Percentiles rank a stretch among this genome's conserved stretches.
These are phyloP conservation scores for Chalciporus sp. DNA, from an alignment of 1,284 basidiomycete species.

Conservation along the genomic window DNA sequence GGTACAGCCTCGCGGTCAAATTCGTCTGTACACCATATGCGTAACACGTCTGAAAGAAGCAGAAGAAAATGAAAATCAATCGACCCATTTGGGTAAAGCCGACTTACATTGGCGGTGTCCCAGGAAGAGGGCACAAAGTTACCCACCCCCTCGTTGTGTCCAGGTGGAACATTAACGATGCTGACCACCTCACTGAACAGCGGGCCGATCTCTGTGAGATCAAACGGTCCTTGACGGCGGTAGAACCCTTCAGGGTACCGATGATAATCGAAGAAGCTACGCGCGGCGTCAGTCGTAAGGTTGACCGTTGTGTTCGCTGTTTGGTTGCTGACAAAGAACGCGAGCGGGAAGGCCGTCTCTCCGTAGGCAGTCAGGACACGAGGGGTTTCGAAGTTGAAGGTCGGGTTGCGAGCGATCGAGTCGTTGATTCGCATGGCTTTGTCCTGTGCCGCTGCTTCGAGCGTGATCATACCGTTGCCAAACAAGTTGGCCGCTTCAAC, in stretches of 20 bases:
- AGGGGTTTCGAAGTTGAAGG: slow-evolving; percentile 23
- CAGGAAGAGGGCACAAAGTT: slow-evolving; percentile 18
- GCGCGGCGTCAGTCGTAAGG: slow-evolving; percentile 16
- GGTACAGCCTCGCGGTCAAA: not conserved
- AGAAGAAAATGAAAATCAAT: not conserved
- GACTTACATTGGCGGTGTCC: not conserved
- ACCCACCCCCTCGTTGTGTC: slow-evolving; percentile 21
- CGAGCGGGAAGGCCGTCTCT: slow-evolving; percentile 29
- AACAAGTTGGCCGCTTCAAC: slow-evolving; percentile 16
- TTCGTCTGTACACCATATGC: not conserved
- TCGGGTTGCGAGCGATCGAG: slow-evolving; percentile 31
- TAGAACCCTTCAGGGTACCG: slow-evolving; percentile 24
- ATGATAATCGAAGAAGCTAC: slow-evolving; percentile 22
- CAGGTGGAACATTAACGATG: slow-evolving; percentile 15
- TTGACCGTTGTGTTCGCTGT: slow-evolving; percentile 19
- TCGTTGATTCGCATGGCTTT: slow-evolving; percentile 23
- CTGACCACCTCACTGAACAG: slow-evolving; percentile 1
- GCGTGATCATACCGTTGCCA: slow-evolving; percentile 18
- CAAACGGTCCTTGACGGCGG: slow-evolving; percentile 24
- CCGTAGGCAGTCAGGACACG: slow-evolving; percentile 23
- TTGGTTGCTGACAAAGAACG: slow-evolving; percentile 33
- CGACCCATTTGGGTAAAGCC: not conserved
- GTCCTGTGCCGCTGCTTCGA: slow-evolving; percentile 22
- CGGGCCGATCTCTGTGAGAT: not conserved
- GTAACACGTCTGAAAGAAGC: not conserved